Evolutionary conservation across 257 asterid species (phyloP), one percentile per base, ranked within the genome.

Genomic region (Fraxinus cuspidata): DNA sequence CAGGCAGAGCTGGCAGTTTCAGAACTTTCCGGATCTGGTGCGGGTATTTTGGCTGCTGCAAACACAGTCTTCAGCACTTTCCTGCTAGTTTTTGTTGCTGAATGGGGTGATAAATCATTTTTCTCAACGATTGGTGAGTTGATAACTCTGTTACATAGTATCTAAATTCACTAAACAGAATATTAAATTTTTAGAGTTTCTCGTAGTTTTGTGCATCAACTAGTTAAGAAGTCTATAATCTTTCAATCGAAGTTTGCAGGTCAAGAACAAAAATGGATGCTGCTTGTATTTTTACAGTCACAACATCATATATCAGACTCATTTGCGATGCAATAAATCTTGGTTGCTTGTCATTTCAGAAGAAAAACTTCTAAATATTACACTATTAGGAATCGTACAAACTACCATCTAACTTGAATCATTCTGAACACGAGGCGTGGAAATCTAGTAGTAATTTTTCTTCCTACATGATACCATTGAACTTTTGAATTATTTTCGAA

Each of bases 51-150:
- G 63, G 88, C 96, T 71, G 90, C 92, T 81, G 99, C 99, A 1
- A 92, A 82, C 90, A 89, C 97, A 5, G 81, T 89, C 32, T 74
- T 89, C 31, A 89, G 96, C 92, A 95, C 99, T 5, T 95, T 95
- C 78, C 74, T 86, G n/a, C 76, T 95, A 77, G 99, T 93, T 70
- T 93, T 95, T 77, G 97, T 95, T 29, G 99, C 99, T 74, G 99
- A 95, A 84, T 93, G 99, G 99, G 99, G 99, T 4, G 99, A 95
- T 80, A 95, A 95, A 77, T 93, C 99, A 19, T 93, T 95, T 38
- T 95, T 95, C 87, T 95, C 98, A 71, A 93, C 99, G 31, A 95
- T 95, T 77, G 98, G 98, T 92, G 73, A 71, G 89, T 25, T 60
- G 42, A 51, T 64, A 65, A 32, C 64, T 74, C 72, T 35, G 34